Evolutionary conservation across 495 filamentous ascomycete species (phyloP), one percentile per base, ranked within the genome.

Genomic region (Penicillium taxi): DNA sequence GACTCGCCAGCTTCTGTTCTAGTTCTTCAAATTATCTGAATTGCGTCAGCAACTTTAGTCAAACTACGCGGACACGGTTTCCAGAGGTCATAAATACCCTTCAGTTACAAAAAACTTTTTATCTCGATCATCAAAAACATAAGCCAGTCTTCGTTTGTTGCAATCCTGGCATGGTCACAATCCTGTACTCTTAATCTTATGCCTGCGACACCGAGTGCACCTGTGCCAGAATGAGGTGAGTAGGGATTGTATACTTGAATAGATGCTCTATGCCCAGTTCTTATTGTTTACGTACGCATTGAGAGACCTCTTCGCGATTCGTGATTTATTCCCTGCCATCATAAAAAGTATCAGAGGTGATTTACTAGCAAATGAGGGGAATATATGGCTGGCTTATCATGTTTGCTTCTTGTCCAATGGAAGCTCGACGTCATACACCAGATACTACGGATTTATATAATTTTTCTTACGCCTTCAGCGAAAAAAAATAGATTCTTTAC

Each of bases 151-250:
- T 20, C 61, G 59, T 37, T 65, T 69, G 32, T 37, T 64, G 45
- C 64, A 69, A 5, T 52, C 53, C 18, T 62, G 56, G 46, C 65
- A 69, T 6, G 65, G 63, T 39, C 58, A 53, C 5, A 55, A 55
- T 11, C 60, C 64, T 12, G 64, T 63, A 30, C 64, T 67, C 39
- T 62, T 67, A 40, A 67, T 66, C 38, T 69, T 69, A 30, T 69
- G 65, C 26, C 62, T 53, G 26, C 65, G 64, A 32, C 65, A 69
- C 39, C 65, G 60, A 31, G 52, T 48, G 42, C 64, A 66, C 26
- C 64, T 69, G 37, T 6, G 27, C 23, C 24, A 23, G 4, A 13
- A 41, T 16, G 15, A 45, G 11, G 32, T 36, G 29, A 42, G 24
- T 15, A 37, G 2, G 9, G 5, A n/a, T n/a, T n/a, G n/a, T n/a